phyloP scores from a whole-genome alignment of 2,329 filamentous ascomycete genomes.

The Penicillium concentricum region DNA sequence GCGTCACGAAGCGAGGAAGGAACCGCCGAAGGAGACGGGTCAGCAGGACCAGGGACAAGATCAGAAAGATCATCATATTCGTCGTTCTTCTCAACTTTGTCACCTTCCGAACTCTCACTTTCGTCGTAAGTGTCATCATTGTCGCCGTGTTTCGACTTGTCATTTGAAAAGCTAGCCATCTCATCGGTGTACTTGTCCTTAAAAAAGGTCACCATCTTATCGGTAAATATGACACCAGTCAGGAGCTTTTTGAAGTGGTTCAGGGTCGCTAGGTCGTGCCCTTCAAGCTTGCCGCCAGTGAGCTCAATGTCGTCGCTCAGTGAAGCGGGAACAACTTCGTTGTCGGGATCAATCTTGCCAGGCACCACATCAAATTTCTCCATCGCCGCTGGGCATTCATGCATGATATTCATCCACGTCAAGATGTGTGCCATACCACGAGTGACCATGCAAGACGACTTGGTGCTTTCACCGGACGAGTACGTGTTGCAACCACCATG shows the following conservation, averaged over 20 bases:
- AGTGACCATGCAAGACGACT: conserved; percentile 64
- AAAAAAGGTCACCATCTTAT: background rate
- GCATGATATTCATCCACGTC: conserved; percentile 61
- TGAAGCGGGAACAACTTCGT: too few species aligned
- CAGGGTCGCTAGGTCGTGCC: background rate
- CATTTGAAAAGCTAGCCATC: background rate
- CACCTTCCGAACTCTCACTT: background rate
- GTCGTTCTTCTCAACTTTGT: background rate
- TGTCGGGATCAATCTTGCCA: background rate
- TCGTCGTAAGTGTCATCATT: too few species aligned
- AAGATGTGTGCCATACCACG: conserved; percentile 50
- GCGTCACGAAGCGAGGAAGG: background rate
- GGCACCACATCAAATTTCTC: background rate
- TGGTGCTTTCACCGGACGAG: conserved; percentile 61
- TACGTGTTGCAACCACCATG: conserved; percentile 68
- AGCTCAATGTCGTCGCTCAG: background rate
- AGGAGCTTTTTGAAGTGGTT: background rate
- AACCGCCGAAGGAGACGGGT: too few species aligned
- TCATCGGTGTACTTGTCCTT: background rate
- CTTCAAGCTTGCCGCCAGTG: background rate
- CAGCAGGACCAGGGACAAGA: too few species aligned
- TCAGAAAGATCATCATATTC: background rate
- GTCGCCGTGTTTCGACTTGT: background rate
- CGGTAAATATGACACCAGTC: background rate
- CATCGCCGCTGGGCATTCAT: conserved; percentile 20